Percentiles rank a stretch among this genome's conserved stretches.
Conservation (phyloP, 2,329 filamentous ascomycete species). For the Fusarium ramigenum region DNA sequence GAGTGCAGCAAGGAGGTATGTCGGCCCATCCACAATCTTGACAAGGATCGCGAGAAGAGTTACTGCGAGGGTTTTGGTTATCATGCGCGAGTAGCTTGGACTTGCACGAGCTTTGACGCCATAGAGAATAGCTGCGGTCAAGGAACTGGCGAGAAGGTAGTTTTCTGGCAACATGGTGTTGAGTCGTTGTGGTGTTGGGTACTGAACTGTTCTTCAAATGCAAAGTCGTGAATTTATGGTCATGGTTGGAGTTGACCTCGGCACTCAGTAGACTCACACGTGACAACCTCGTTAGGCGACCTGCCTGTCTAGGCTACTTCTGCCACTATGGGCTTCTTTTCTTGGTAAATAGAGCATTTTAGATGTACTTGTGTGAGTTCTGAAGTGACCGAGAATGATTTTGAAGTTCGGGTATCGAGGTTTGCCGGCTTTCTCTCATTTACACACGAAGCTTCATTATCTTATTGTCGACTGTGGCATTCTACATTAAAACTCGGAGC, state of each 20-base stretch:
- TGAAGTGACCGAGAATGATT: fast-evolving
- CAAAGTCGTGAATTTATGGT: neutral
- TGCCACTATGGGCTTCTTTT: too few species aligned
- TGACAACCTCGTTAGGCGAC: fast-evolving
- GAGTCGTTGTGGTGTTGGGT: fast-evolving
- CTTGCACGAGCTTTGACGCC: neutral
- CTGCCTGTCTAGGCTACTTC: neutral
- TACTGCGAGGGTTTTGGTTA: neutral
- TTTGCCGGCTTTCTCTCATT: neutral
- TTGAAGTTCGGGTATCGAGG: fast-evolving
- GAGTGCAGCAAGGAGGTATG: neutral
- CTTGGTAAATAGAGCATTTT: fast-evolving
- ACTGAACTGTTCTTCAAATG: fast-evolving
- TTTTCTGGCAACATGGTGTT: neutral
- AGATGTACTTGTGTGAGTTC: fast-evolving
- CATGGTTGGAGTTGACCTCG: neutral
- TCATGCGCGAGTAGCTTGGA: neutral
- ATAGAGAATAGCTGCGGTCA: neutral
- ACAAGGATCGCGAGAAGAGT: neutral
- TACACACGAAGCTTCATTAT: neutral
- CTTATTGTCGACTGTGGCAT: neutral
- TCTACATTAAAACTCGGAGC: fast-evolving
- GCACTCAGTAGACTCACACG: neutral
- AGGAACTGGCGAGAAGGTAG: neutral
- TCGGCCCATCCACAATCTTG: neutral